A percentile compares a stretch with the other conserved stretches of the same genome.
These are phyloP conservation scores for Cicer pinnatifidum DNA, from an alignment of 306 rosid genomes.

Conservation along the genomic window DNA sequence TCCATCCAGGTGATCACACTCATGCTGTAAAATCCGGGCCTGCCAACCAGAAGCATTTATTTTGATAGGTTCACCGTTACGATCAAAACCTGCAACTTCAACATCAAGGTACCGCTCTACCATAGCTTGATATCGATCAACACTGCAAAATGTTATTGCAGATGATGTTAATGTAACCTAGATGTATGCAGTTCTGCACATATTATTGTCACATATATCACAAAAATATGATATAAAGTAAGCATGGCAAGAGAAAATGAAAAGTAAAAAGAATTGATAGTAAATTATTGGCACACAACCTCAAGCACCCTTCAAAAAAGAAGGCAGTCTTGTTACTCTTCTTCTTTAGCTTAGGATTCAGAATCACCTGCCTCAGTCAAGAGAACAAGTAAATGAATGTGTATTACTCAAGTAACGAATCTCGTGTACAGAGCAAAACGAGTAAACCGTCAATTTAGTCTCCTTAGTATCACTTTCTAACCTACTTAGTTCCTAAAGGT, in stretches of 20 bases:
- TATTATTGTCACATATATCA: not conserved
- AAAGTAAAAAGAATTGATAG: not conserved
- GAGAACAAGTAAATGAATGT: conserved; percentile 47
- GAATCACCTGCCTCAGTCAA: conserved; percentile 66
- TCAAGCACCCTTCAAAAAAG: conserved; percentile 89
- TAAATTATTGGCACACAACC: conserved; percentile 50
- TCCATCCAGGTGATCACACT: conserved; percentile 92
- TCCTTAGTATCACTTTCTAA: too few species aligned
- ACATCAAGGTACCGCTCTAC: conserved; percentile 86
- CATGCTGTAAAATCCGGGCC: conserved; percentile 90
- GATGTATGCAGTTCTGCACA: not conserved
- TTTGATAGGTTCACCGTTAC: conserved; percentile 64
- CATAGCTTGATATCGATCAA: conserved; percentile 74
- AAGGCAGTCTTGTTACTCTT: conserved; percentile 73
- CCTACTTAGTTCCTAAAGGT: too few species aligned
- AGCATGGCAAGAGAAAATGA: not conserved
- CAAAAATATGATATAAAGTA: not conserved
- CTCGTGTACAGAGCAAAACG: conserved; percentile 15
- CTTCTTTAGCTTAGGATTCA: conserved; percentile 74
- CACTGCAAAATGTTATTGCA: conserved; percentile 54
- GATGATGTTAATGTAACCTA: not conserved
- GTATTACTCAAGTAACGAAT: conserved; percentile 36
- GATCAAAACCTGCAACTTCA: conserved; percentile 83
- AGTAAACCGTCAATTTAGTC: too few species aligned
- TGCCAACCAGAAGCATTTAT: conserved; percentile 86